These are phyloP conservation scores for Leccinum uliginosum DNA, from an alignment of 768 basidiomycete species.

Conservation along the genomic window DNA sequence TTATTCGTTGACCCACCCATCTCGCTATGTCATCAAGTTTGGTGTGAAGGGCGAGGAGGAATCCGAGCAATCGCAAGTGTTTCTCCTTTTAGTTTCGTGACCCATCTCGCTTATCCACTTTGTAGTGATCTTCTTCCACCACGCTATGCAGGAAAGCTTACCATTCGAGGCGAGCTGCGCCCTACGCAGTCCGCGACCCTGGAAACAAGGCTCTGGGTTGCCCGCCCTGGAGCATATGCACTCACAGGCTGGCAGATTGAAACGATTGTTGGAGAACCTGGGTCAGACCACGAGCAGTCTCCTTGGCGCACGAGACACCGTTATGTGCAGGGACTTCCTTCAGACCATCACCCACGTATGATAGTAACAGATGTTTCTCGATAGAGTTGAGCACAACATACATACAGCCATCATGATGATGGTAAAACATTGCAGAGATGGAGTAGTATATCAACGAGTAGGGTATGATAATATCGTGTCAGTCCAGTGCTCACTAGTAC, in stretches of 20 bases:
- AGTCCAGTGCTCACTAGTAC: conserved; percentile 13
- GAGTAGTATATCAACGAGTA: conserved; percentile 1
- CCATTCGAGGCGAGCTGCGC: conserved; percentile 54
- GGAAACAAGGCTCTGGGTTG: conserved; percentile 53
- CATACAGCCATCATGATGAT: not conserved
- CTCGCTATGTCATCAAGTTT: conserved; percentile 55
- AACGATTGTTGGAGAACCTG: conserved; percentile 51
- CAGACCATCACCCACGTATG: conserved; percentile 29
- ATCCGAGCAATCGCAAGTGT: conserved; percentile 21
- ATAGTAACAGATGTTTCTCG: conserved; percentile 26
- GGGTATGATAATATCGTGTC: conserved; percentile 10
- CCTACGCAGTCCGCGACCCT: conserved; percentile 45
- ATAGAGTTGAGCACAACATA: conserved; percentile 16
- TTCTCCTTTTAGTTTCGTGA: not conserved
- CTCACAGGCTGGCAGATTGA: conserved; percentile 69
- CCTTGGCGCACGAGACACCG: conserved; percentile 35
- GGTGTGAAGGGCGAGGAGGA: conserved; percentile 21
- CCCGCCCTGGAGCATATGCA: conserved; percentile 59
- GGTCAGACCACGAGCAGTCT: conserved; percentile 5
- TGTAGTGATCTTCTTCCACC: conserved; percentile 45
- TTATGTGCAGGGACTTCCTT: conserved; percentile 37
- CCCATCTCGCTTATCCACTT: conserved; percentile 6
- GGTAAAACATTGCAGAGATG: not conserved
- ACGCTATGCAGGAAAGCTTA: conserved; percentile 62
- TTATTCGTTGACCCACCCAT: conserved; percentile 59